Conservation (phyloP, 192 early-diverging fungal species). For the Entrophospora sp. region DNA sequence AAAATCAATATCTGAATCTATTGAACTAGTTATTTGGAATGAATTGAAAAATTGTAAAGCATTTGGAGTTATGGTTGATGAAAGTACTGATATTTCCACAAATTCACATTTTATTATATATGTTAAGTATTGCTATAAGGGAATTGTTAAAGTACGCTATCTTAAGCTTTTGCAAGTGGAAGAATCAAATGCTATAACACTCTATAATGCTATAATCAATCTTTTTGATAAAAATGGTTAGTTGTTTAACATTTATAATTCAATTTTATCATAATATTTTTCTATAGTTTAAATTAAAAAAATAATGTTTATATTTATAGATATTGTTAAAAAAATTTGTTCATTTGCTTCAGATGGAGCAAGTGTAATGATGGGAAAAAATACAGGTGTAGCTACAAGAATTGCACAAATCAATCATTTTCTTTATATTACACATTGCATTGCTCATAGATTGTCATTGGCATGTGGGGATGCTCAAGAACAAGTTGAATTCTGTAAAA, state of each 20-base stretch:
- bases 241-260: too few species aligned
- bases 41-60: neutral
- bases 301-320: too few species aligned
- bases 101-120: neutral
- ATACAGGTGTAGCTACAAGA: neutral
- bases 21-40: neutral
- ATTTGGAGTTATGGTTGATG: neutral
- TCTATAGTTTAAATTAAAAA: too few species aligned
- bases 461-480: neutral
- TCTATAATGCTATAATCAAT: neutral
- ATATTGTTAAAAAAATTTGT: neutral
- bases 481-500: neutral
- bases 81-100: neutral
- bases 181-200: neutral
- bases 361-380: neutral
- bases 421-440: neutral
- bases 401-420: neutral
- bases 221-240: neutral
- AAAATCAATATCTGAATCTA: neutral
- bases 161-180: neutral
- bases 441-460: neutral
- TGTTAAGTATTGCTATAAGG: neutral
- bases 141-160: neutral
- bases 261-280: too few species aligned
- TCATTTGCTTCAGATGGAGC: neutral